These are phyloP conservation scores for Tylopilus plumbeoviolaceoides DNA, from an alignment of 768 basidiomycete species.

Conservation along the genomic window DNA sequence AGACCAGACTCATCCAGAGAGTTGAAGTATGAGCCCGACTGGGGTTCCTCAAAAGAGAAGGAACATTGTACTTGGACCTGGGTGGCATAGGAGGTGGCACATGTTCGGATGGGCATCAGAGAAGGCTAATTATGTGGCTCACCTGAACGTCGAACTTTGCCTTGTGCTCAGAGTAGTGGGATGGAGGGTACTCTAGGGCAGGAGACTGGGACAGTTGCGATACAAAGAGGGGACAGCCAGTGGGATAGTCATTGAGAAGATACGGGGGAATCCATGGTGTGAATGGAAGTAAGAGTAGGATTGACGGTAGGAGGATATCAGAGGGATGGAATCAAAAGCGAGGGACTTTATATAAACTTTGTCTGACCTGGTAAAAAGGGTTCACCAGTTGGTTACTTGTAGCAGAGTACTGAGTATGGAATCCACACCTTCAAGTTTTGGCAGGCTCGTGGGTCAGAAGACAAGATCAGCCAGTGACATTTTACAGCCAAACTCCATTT, in stretches of 20 bases:
- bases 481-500: constrained; percentile 27
- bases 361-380: constrained; percentile 19
- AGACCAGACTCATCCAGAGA: constrained; percentile 32
- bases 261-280: constrained; percentile 11
- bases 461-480: constrained; percentile 12
- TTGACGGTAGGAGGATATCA: constrained; percentile 20
- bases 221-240: neutral
- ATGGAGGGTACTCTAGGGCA: no score
- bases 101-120: neutral
- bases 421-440: no score
- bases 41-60: constrained; percentile 33
- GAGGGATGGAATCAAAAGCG: constrained; percentile 2
- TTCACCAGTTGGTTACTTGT: constrained; percentile 19
- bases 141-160: constrained; percentile 25
- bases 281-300: constrained; percentile 6
- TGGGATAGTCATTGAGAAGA: neutral
- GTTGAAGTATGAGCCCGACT: constrained; percentile 29
- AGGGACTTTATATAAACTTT: constrained; percentile 30
- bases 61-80: no score
- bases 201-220: neutral
- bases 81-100: neutral
- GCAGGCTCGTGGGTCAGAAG: constrained; percentile 29
- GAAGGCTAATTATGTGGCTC: neutral
- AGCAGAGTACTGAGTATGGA: constrained; percentile 27
- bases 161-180: no score